Evolutionary conservation across 2,329 filamentous ascomycete species (phyloP).

Genomic region (Hypoxylon sp.): DNA sequence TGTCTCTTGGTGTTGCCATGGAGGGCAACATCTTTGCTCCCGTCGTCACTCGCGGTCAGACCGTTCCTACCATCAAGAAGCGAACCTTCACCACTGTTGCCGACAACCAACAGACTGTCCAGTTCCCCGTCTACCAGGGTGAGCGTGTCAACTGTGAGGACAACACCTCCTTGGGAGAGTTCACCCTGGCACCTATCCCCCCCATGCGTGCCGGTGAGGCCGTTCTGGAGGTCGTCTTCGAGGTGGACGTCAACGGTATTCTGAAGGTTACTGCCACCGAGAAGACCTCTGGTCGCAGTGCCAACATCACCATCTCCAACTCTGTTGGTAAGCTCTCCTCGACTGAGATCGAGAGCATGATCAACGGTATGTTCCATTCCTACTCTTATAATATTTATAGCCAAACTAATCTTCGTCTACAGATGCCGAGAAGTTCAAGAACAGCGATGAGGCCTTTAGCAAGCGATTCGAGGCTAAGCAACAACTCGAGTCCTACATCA

Average conservation of each 20-base stretch:
- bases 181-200: constrained; percentile 90
- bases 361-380: constrained; percentile 72
- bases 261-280: constrained; percentile 99
- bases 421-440: constrained; percentile 99
- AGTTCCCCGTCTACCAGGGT: constrained; percentile 95
- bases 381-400: neutral
- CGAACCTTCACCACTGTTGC: constrained; percentile 86
- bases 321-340: constrained; percentile 98
- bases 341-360: constrained; percentile 97
- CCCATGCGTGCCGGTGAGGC: constrained; percentile 94
- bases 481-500: constrained; percentile 99
- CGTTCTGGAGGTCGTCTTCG: constrained; percentile 97
- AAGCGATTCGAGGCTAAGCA: constrained; percentile 99
- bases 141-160: constrained; percentile 98
- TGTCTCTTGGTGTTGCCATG: constrained; percentile 99
- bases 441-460: constrained; percentile 96
- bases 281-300: constrained; percentile 97
- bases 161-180: constrained; percentile 98
- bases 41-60: constrained; percentile 84
- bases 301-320: constrained; percentile 99
- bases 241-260: constrained; percentile 99
- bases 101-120: constrained; percentile 82
- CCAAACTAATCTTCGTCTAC: constrained; percentile 45
- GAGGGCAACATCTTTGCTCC: constrained; percentile 99
- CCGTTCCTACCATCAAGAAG: constrained; percentile 86